Percentiles rank a stretch among this genome's conserved stretches.
phyloP scores from a whole-genome alignment of 768 basidiomycete genomes.

The Obba rivulosa region DNA sequence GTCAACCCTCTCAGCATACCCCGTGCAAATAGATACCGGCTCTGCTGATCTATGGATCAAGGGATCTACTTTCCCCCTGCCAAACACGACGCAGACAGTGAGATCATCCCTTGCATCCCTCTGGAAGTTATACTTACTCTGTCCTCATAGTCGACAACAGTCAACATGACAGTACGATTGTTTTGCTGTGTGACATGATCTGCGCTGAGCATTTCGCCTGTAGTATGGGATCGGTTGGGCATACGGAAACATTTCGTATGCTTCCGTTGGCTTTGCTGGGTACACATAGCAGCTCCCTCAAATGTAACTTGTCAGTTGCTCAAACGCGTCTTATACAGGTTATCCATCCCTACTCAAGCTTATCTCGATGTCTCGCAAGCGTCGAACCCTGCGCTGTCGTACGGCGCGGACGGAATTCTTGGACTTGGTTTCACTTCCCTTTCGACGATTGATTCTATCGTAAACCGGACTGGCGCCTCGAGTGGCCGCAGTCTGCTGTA shows the following conservation, averaged over 20 bases:
- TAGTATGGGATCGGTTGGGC: constrained; percentile 86
- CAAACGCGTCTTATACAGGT: constrained; percentile 31
- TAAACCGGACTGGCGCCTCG: constrained; percentile 53
- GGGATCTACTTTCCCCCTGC: constrained; percentile 14
- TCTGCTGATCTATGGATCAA: constrained; percentile 74
- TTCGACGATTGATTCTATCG: constrained; percentile 59
- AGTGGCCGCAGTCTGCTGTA: constrained; percentile 67
- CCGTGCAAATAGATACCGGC: constrained; percentile 80
- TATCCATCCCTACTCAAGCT: constrained; percentile 64
- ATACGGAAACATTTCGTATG: constrained; percentile 56
- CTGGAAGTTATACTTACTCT: not conserved
- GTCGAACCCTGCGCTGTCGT: constrained; percentile 68
- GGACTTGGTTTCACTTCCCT: constrained; percentile 78
- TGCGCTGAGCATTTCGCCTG: not conserved
- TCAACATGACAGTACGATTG: constrained; percentile 59
- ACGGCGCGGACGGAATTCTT: constrained; percentile 66
- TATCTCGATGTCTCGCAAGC: constrained; percentile 58
- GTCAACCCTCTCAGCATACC: constrained; percentile 43
- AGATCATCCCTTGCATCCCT: constrained; percentile 12
- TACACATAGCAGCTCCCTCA: constrained; percentile 26
- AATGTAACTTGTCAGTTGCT: not conserved
- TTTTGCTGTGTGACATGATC: not conserved
- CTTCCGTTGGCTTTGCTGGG: constrained; percentile 66
- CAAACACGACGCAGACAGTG: constrained; percentile 15
- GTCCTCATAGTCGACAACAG: constrained; percentile 32